These are phyloP conservation scores for Picochlorum sp. DNA, from an alignment of 139 green algal genomes.

Conservation along the genomic window DNA sequence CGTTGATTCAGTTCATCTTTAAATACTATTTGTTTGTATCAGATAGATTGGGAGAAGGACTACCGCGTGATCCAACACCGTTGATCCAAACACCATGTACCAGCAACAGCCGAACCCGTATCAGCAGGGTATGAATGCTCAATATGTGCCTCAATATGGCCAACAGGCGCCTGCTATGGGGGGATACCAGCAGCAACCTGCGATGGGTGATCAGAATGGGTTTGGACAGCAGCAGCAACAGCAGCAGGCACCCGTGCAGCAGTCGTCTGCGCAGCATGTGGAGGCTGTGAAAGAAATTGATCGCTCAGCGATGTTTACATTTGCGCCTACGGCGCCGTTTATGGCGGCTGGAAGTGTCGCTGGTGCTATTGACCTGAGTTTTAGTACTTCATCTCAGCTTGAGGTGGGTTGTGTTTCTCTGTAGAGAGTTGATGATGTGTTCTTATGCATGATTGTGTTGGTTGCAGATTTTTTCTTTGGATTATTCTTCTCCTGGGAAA, in stretches of 20 bases:
- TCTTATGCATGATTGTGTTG: background rate
- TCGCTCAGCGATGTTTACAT: slow-evolving; percentile 63
- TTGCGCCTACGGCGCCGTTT: slow-evolving; percentile 53
- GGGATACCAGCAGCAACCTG: too few relatives aligned
- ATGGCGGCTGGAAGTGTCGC: slow-evolving; percentile 81
- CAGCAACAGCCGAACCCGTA: too few relatives aligned
- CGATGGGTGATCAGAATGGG: too few relatives aligned
- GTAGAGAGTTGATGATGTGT: background rate
- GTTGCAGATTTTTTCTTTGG: slow-evolving; percentile 60
- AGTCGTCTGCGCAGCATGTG: slow-evolving; percentile 35
- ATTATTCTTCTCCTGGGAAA: slow-evolving; percentile 39
- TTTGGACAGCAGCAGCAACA: background rate
- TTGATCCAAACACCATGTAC: too few relatives aligned
- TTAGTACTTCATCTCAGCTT: slow-evolving; percentile 62
- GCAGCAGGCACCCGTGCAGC: background rate
- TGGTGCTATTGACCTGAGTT: slow-evolving; percentile 83
- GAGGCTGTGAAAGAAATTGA: slow-evolving; percentile 55
- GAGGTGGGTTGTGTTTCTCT: slow-evolving; percentile 45
- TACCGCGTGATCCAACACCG: too few relatives aligned
- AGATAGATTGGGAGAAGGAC: too few relatives aligned
- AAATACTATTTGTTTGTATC: too few relatives aligned
- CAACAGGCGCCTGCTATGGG: too few relatives aligned
- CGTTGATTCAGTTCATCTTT: too few relatives aligned
- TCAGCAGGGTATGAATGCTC: too few relatives aligned
- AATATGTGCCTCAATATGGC: too few relatives aligned